phyloP scores from a whole-genome alignment of 306 rosid species.

The Pterocarpus santalinus region DNA sequence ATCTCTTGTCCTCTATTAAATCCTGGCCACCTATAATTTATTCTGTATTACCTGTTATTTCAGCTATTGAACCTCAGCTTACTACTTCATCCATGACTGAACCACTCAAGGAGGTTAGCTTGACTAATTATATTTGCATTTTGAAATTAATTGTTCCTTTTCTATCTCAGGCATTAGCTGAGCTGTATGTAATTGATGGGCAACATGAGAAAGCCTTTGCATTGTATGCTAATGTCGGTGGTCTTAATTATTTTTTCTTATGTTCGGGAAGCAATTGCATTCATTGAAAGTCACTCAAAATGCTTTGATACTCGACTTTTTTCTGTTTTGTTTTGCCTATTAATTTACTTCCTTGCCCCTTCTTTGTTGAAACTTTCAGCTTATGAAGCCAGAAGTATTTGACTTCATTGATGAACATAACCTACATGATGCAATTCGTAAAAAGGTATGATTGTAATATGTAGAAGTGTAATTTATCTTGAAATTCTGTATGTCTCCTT shows the following conservation, averaged over 20 bases:
- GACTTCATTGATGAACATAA: constrained; percentile 85
- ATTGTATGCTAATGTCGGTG: constrained; percentile 87
- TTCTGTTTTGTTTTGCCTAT: no score
- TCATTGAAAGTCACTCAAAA: constrained; percentile 11
- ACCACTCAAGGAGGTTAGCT: constrained; percentile 75
- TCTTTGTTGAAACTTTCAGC: constrained; percentile 59
- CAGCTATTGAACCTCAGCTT: constrained; percentile 82
- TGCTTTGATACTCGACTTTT: background rate
- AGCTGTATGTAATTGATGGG: constrained; percentile 77
- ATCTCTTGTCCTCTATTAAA: constrained; percentile 69
- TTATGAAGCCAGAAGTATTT: constrained; percentile 77
- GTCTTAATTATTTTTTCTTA: constrained; percentile 22
- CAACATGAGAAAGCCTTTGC: constrained; percentile 83
- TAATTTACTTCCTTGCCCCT: background rate
- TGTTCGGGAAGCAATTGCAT: constrained; percentile 13
- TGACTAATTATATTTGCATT: constrained; percentile 21
- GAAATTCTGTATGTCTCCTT: background rate
- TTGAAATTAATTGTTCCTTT: constrained; percentile 29
- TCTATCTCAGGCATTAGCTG: constrained; percentile 74
- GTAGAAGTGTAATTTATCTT: constrained; percentile 6
- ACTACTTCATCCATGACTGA: constrained; percentile 84
- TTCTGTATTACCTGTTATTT: constrained; percentile 75
- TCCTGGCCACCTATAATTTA: constrained; percentile 78
- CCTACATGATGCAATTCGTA: constrained; percentile 72
- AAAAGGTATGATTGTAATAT: constrained; percentile 65